Evolutionary conservation across 306 rosid genomes (phyloP), one percentile per base, ranked within the genome.

Genomic region (Fagus sylvatica): DNA sequence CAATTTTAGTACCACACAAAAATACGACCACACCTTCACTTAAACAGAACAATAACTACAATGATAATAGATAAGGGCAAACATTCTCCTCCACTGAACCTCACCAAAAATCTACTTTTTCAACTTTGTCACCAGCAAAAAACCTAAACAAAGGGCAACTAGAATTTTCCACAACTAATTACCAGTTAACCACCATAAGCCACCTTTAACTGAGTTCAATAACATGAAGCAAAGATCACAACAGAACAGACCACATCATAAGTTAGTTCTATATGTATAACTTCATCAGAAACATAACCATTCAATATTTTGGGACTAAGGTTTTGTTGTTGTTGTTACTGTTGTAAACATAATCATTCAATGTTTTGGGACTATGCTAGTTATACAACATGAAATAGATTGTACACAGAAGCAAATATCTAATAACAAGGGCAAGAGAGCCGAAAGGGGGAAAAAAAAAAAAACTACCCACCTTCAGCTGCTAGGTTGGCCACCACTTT

Each of bases 401-500:
- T 33, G 36, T 43, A 65, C 28, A 1, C 34, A 57, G 43, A 66
- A 84, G 42, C 68, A 74, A 40, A 37, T 6, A 40, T 32, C 39
- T 71, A 74, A 53, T 4, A 75, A 73, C 62, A 55, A 40, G 41
- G 46, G 41, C 36, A 79, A 69, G 30, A 79, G 62, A 39, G 74
- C 69, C 36, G 41, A 28, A 22, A 22, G 28, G 28, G 28, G 28
- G 28, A 22, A 28, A 69, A 75, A 55, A 56, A 71, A 69, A 56
- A 33, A 76, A 56, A 80, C 71, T 72, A 72, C 85, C 74, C 81
- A 88, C 99, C 99, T 84, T 96, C 99, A 76, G 99, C 99, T 49
- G 99, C 99, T 54, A 96, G 84, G 87, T 96, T 96, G 85, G 99
- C 99, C 71, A 95, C 91, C 78, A 95, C 96, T 89, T 96, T 96